Conservation (phyloP, 164 flowering plant species). For the Vitis cinerea region DNA sequence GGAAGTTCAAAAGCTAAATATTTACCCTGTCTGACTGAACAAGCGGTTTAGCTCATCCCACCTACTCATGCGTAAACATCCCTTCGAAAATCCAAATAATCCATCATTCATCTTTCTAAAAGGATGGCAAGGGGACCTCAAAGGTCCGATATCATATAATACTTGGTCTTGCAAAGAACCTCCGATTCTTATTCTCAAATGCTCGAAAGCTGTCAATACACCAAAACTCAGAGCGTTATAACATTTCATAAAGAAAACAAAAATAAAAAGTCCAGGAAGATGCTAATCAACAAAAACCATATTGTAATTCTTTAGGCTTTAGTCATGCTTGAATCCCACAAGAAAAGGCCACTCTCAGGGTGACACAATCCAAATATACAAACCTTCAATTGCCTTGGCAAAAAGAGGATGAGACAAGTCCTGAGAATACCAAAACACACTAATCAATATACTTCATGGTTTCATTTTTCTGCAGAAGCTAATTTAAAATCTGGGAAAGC, state of each 20-base stretch:
- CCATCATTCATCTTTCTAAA: constrained; percentile 54
- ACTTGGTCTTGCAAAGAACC: constrained; percentile 94
- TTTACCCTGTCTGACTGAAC: constrained; percentile 71
- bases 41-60: constrained; percentile 85
- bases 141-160: constrained; percentile 56
- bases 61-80: constrained; percentile 68
- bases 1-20: neutral
- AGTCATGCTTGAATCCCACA: neutral
- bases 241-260: neutral
- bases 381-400: constrained; percentile 76
- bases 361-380: constrained; percentile 7
- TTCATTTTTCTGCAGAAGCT: neutral
- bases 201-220: constrained; percentile 59
- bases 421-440: constrained; percentile 36
- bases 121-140: constrained; percentile 57
- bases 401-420: constrained; percentile 67
- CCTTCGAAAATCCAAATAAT: constrained; percentile 80
- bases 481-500: neutral
- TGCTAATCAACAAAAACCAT: neutral
- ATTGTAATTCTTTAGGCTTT: too few species aligned
- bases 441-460: neutral
- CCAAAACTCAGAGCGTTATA: neutral
- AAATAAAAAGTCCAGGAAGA: neutral
- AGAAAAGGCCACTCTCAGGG: neutral
- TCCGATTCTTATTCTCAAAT: constrained; percentile 79